Evolutionary conservation across 179 eudicot genomes (phyloP), one percentile per base, ranked within the genome.

Genomic region (Silene vulgaris): DNA sequence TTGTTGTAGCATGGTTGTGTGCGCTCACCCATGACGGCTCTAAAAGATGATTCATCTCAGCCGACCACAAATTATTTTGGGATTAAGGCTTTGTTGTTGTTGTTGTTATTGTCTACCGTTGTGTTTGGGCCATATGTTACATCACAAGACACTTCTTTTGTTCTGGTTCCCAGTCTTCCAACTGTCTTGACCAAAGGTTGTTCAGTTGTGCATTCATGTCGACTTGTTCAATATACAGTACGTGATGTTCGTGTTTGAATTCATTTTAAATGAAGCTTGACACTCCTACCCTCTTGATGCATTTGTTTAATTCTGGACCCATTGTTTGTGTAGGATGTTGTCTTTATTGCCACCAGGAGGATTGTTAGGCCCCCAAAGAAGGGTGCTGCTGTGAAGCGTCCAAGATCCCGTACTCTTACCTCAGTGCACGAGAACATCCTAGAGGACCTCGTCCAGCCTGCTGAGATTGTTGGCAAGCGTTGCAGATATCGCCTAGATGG

Each of bases 401-500:
- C 87, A 17, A 75, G 87, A 66, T 79, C 80, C 65, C 80, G 87
- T 17, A 84, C 87, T 70, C 87, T 84, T 69, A 84, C 87, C 16
- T 32, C 83, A 0, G 87, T 84, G 40, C 87, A 84, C 14, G 87
- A 84, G 79, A 69, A 70, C 73, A 77, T 84, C 3, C 85, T 84
- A 2, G 87, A 84, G 71, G 87, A 84, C 37, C 74, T 84, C 28
- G 87, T 84, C 23, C 87, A 84, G 45, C 87, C 87, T 13, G 87
- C 87, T 52, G 87, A 84, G 19, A 84, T 84, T 35, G 86, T 84
- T 43, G 85, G 87, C 30, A 84, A 82, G 59, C 83, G 87, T 2
- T 52, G 75, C 76, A 74, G 87, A 43, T 84, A 82, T 80, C 84
- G 87, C 43, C 80, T 82, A 5, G 87, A 84, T 61, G 85, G 87